Conservation (phyloP, 2,329 filamentous ascomycete genomes). For the Cucurbitaria berberidis region DNA sequence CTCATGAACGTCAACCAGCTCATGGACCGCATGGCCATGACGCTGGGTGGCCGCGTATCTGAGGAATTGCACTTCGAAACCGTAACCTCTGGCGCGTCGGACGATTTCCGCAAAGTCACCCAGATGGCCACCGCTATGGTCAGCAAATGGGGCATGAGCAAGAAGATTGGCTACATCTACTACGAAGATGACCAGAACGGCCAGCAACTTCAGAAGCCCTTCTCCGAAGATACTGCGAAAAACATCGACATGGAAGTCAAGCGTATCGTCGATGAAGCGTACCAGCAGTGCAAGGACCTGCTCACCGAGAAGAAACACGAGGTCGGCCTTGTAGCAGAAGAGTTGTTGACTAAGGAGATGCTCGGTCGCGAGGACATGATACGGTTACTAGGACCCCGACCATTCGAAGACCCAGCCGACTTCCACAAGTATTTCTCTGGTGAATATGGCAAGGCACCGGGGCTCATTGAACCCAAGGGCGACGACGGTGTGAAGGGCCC, state of each 20-base stretch:
- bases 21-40: constrained; percentile 99
- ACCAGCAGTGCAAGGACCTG: constrained; percentile 85
- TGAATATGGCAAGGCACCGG: constrained; percentile 43
- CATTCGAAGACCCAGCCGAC: constrained; percentile 84
- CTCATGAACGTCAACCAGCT: constrained; percentile 95
- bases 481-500: constrained; percentile 44
- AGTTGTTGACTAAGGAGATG: constrained; percentile 90
- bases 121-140: constrained; percentile 97
- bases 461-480: constrained; percentile 41
- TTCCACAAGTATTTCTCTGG: constrained; percentile 89
- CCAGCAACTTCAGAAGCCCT: constrained; percentile 88
- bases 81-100: constrained; percentile 91
- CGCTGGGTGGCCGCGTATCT: constrained; percentile 89
- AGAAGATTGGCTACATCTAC: constrained; percentile 90
- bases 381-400: constrained; percentile 80
- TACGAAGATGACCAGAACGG: constrained; percentile 80
- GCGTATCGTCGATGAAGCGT: constrained; percentile 89
- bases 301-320: constrained; percentile 86
- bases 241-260: constrained; percentile 91
- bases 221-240: constrained; percentile 91
- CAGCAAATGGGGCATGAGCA: constrained; percentile 98
- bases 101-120: constrained; percentile 99
- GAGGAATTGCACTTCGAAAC: constrained; percentile 97
- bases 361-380: constrained; percentile 92
- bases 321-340: constrained; percentile 88